Evolutionary conservation across 352 stramenopile species (phyloP).

Genomic region (Phytopythium cucurbitacearum): DNA sequence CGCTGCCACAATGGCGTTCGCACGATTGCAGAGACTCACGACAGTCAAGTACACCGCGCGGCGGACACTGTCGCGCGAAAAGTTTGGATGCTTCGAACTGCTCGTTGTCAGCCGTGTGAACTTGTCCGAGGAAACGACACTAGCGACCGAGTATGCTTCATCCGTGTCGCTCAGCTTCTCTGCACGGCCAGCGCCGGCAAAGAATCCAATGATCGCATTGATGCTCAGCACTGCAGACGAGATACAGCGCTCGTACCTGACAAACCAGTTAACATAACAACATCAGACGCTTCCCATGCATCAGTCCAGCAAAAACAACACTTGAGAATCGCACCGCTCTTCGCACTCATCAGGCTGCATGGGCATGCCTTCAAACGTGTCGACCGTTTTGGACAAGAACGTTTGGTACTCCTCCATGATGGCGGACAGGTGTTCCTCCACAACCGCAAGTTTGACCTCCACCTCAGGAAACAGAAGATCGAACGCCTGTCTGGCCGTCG

Average conservation of each 20-base stretch:
- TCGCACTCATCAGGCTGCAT: slow-evolving; percentile 63
- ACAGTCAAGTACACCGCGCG: slow-evolving; percentile 60
- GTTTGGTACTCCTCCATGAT: slow-evolving; percentile 61
- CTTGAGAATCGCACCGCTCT: slow-evolving; percentile 32
- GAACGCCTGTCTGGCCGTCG: slow-evolving; percentile 44
- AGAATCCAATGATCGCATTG: slow-evolving; percentile 49
- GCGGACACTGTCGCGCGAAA: slow-evolving; percentile 62
- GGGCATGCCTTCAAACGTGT: slow-evolving; percentile 57
- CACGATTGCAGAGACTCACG: slow-evolving; percentile 38
- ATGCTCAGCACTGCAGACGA: slow-evolving; percentile 57
- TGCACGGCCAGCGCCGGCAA: slow-evolving; percentile 28
- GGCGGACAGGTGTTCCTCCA: slow-evolving; percentile 32
- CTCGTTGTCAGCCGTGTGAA: slow-evolving; percentile 50
- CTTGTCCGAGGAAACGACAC: slow-evolving; percentile 52
- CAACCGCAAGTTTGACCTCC: slow-evolving; percentile 20
- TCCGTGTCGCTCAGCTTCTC: slow-evolving; percentile 37
- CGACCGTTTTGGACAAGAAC: slow-evolving; percentile 58
- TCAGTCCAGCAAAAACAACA: neutral
- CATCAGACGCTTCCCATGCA: neutral
- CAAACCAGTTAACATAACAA: neutral
- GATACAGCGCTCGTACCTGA: slow-evolving; percentile 55
- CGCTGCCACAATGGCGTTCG: slow-evolving; percentile 32
- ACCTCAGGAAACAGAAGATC: slow-evolving; percentile 41
- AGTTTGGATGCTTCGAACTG: slow-evolving; percentile 74
- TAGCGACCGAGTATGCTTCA: slow-evolving; percentile 31